A percentile compares a stretch with the other conserved stretches of the same genome.
These are phyloP conservation scores for Yamadazyma trypodendri DNA, from an alignment of 1,139 yeast genomes.

Conservation along the genomic window DNA sequence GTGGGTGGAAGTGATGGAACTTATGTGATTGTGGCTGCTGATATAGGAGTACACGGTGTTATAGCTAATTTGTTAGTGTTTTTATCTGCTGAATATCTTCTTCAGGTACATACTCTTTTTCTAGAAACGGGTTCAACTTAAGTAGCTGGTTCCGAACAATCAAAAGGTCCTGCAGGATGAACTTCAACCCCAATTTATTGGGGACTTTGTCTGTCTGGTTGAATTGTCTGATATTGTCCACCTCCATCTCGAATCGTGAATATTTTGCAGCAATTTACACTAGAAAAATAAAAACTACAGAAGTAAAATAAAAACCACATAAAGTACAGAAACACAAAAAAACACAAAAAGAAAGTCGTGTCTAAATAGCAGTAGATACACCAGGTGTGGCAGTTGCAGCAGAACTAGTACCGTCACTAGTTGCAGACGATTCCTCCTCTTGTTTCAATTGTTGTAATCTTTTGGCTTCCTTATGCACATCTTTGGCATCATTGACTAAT, in stretches of 20 bases:
- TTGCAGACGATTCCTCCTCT: slow-evolving; percentile 17
- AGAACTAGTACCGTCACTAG: slow-evolving; percentile 8
- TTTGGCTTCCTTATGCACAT: slow-evolving; percentile 72
- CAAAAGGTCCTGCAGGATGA: slow-evolving; percentile 3
- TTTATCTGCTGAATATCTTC: background rate
- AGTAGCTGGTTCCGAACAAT: slow-evolving; percentile 1
- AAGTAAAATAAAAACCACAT: no score
- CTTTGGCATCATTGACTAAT: slow-evolving; percentile 55
- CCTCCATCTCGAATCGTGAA: background rate
- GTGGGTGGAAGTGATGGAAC: background rate
- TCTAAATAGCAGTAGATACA: slow-evolving; percentile 7
- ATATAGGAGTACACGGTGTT: slow-evolving; percentile 1
- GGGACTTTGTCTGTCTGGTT: background rate
- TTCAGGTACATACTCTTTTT: slow-evolving; percentile 4
- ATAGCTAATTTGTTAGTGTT: slow-evolving; percentile 4
- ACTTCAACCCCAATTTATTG: slow-evolving; percentile 1
- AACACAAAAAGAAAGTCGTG: background rate
- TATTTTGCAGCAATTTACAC: slow-evolving; percentile 9
- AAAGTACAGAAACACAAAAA: background rate
- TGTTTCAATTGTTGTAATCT: slow-evolving; percentile 64
- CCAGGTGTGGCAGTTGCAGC: slow-evolving; percentile 9
- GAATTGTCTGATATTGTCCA: background rate
- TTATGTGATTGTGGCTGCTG: background rate
- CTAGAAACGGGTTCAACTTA: background rate
- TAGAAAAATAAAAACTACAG: no score